Evolutionary conservation across 257 asterid genomes (phyloP), one percentile per base, ranked within the genome.

Genomic region (Scutellaria barbata): DNA sequence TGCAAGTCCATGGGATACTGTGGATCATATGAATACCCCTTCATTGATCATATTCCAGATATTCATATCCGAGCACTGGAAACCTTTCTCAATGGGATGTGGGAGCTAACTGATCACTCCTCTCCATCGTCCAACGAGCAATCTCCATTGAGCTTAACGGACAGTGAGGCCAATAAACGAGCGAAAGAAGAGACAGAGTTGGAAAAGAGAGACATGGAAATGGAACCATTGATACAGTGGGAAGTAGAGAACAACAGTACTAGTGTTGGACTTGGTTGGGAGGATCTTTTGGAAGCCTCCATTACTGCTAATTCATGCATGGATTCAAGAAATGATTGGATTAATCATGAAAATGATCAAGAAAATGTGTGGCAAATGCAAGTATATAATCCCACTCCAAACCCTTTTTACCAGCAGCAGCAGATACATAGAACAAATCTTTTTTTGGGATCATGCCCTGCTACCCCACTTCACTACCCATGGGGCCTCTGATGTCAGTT

Each of bases 271-370:
- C 35, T 48, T 46, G 80, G 76, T 30, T 90, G 93, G 95, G 93
- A 86, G 71, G 84, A 78, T 46, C 85, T 88, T 60, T 69, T 90
- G 25, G 97, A 86, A 71, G 89, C 92, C 41, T 86, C 94, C 20
- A 74, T 88, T 62, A 40, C 25, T 33, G 12, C 74, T n/a, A 51
- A 68, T 66, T 25, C 82, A 35, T 30, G 62, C 71, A 74, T 17
- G 65, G 50, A 12, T 60, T 47, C 79, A 58, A 76, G 75, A 41
- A 57, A 54, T 57, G 63, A n/a, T 5, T 20, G 52, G 61, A 43
- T 10, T 6, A 5, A 39, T 63, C 60, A 54, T 17, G 60, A 78
- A 46, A 12, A 22, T 22, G 42, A 66, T 25, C 8, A 6, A 71
- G 51, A 10, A 65, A 79, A 76, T 53, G 80, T 59, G 16, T 75